Evolutionary conservation across 768 basidiomycete genomes (phyloP).

Genomic region (Russula compacta): DNA sequence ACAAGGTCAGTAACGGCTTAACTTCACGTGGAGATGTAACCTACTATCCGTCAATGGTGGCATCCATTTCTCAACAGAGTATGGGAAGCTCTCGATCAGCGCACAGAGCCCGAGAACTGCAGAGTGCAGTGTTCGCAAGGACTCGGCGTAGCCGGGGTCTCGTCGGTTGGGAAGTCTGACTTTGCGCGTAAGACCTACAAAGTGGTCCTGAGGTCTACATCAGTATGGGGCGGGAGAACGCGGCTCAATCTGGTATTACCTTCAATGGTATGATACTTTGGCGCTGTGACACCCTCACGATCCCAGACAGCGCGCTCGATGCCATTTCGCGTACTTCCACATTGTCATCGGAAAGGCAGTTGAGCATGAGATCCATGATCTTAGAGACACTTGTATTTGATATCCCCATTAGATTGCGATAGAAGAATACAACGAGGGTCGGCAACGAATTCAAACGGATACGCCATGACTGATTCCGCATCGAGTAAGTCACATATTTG

Average conservation of each 20-base stretch:
- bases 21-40: constrained; percentile 10
- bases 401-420: constrained; percentile 75
- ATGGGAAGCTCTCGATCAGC: constrained; percentile 48
- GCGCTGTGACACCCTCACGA: constrained; percentile 85
- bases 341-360: constrained; percentile 82
- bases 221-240: constrained; percentile 4
- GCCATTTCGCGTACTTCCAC: constrained; percentile 91
- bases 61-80: constrained; percentile 42
- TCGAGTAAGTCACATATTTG: constrained; percentile 1
- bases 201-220: constrained; percentile 54
- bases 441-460: constrained; percentile 83
- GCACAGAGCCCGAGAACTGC: constrained; percentile 43
- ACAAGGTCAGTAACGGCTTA: not conserved
- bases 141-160: constrained; percentile 63
- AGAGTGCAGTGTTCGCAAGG: constrained; percentile 68
- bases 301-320: constrained; percentile 74
- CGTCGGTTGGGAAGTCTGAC: constrained; percentile 59
- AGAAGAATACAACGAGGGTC: constrained; percentile 85
- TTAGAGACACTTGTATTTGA: constrained; percentile 55
- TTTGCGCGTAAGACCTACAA: constrained; percentile 52
- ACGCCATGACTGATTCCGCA: constrained; percentile 67
- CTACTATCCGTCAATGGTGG: constrained; percentile 69
- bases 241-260: constrained; percentile 32
- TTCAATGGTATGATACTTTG: constrained; percentile 78
- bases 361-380: constrained; percentile 75